A percentile compares a stretch with the other conserved stretches of the same genome.
Conservation (phyloP, 1,139 yeast genomes). For the Hyphopichia wangnamkhiaoensis region DNA sequence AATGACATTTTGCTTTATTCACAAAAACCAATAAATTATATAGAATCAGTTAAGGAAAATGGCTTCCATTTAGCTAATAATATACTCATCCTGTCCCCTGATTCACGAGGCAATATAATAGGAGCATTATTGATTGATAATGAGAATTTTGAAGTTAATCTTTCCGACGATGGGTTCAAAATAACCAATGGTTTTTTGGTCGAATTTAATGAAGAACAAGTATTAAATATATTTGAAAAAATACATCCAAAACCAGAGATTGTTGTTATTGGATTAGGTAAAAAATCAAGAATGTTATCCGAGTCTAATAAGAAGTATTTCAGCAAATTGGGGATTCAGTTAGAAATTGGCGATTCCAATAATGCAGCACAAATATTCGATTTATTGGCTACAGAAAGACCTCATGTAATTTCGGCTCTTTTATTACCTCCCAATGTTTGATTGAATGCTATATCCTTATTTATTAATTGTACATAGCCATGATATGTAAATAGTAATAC, state of each 20-base stretch:
- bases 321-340: constrained; percentile 61
- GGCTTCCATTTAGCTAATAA: constrained; percentile 46
- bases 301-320: constrained; percentile 52
- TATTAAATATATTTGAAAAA: constrained; percentile 52
- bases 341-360: constrained; percentile 66
- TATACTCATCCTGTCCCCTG: constrained; percentile 47
- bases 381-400: constrained; percentile 77
- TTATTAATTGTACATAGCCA: constrained; percentile 1
- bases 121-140: constrained; percentile 64
- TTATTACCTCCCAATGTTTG: constrained; percentile 69
- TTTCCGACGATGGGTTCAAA: constrained; percentile 37
- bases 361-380: constrained; percentile 76
- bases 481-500: no score
- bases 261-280: constrained; percentile 69
- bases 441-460: constrained; percentile 2
- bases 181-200: constrained; percentile 47
- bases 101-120: constrained; percentile 39
- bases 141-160: constrained; percentile 63
- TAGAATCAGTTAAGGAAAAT: constrained; percentile 40
- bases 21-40: constrained; percentile 45
- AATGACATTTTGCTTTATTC: constrained; percentile 48
- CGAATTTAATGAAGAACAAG: constrained; percentile 34
- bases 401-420: constrained; percentile 67
- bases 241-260: constrained; percentile 80
- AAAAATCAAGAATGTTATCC: constrained; percentile 60